Conservation (phyloP, 352 stramenopile species). For the Globisporangium apiculatum region DNA sequence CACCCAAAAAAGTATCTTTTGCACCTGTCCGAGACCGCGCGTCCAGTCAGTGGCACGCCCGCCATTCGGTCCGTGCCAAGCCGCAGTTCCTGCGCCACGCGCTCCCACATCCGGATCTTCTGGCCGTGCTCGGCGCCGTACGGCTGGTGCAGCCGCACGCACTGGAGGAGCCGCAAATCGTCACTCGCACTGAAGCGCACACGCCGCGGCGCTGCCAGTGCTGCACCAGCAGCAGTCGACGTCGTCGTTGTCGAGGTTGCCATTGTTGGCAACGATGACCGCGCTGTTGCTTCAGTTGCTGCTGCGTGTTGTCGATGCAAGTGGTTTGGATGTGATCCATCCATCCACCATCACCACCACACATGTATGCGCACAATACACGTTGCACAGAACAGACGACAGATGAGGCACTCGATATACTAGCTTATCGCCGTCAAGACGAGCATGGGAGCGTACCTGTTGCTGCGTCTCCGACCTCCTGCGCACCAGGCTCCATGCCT, state of each 20-base stretch:
- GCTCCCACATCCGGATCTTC: slow-evolving; percentile 45
- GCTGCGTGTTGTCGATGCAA: background rate
- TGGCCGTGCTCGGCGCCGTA: slow-evolving; percentile 38
- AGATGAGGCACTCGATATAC: no score
- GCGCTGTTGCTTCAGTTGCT: background rate
- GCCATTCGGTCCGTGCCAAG: slow-evolving; percentile 21
- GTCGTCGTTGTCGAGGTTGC: no score
- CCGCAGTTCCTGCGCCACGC: slow-evolving; percentile 33
- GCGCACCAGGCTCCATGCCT: background rate
- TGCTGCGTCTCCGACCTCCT: background rate
- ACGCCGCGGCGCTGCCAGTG: slow-evolving; percentile 11
- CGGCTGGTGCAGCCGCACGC: slow-evolving; percentile 32
- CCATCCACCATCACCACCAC: no score
- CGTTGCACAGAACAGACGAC: no score
- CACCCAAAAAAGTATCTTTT: slow-evolving; percentile 5
- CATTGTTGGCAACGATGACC: no score
- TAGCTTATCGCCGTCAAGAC: background rate
- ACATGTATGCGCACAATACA: no score
- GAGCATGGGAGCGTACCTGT: background rate
- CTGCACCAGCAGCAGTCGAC: background rate
- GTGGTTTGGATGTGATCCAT: no score
- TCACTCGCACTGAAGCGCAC: slow-evolving; percentile 32
- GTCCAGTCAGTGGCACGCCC: slow-evolving; percentile 23
- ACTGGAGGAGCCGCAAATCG: slow-evolving; percentile 34
- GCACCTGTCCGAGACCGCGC: slow-evolving; percentile 33